Evolutionary conservation across 495 filamentous ascomycete species (phyloP), one percentile per base, ranked within the genome.

Genomic region (Penicillium coffeae): DNA sequence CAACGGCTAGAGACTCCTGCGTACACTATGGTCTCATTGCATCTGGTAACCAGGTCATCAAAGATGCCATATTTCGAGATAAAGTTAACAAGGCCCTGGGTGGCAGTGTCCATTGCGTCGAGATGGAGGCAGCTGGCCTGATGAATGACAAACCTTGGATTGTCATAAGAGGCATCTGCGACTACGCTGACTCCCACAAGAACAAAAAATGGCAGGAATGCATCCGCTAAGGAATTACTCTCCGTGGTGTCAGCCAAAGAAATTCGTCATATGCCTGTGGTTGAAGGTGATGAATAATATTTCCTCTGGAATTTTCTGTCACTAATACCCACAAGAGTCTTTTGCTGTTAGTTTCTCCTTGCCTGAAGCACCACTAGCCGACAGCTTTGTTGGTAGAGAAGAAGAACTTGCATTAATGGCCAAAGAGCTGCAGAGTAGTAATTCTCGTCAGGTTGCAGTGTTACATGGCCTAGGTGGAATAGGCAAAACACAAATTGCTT

Each of bases 161-260:
- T 18, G 37, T 41, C 9, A 41, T 65, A 2, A 41, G 56, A 27
- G 62, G 62, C 3, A 57, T 65, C n/a, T 63, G 53, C 32, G 60
- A 65, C 42, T 63, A 61, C 46, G 30, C 53, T 8, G 62, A 65
- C 45, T 56, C 56, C 12, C 57, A 63, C 36, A 65, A 63, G 38
- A 61, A 63, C 27, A 54, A 61, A 25, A 25, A 42, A 1, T 65
- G 54, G 62, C 56, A 65, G 34, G 38, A 21, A 35, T 63, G 46
- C 45, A 12, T 41, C 8, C 21, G 45, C 37, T 1, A 48, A 48
- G 14, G 45, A 48, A 13, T 6, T 41, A 10, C 19, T 41, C 8
- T 41, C 10, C 5, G 38, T 41, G 4, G 16, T 39, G 10, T 19
- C 15, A 19, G 1, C 21, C 37, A 39, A 39, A n/a, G n/a, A n/a